Evolutionary conservation across 2,329 filamentous ascomycete species (phyloP).

Genomic region (Amauroascus verrucosus): DNA sequence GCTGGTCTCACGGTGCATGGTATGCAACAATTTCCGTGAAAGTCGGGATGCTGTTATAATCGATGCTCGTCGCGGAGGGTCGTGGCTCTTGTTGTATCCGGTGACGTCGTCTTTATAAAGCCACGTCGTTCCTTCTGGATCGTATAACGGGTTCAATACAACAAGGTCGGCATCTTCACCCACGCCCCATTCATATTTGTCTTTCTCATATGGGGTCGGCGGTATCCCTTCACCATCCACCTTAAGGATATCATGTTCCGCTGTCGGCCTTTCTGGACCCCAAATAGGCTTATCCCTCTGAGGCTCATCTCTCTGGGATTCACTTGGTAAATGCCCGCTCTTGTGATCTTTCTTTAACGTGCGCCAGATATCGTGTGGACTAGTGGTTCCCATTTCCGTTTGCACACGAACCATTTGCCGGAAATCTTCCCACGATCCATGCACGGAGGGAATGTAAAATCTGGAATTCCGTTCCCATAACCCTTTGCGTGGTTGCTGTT

Average conservation of each 20-base stretch:
- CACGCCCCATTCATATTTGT: constrained; percentile 77
- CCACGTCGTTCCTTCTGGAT: constrained; percentile 82
- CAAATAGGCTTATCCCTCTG: constrained; percentile 58
- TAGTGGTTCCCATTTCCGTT: constrained; percentile 57
- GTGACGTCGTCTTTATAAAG: constrained; percentile 71
- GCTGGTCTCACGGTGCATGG: constrained; percentile 85
- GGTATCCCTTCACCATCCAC: constrained; percentile 62
- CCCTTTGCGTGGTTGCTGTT: constrained; percentile 63
- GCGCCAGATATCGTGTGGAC: constrained; percentile 58
- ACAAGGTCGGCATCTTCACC: constrained; percentile 87
- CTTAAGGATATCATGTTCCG: constrained; percentile 61
- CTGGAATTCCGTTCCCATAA: constrained; percentile 71
- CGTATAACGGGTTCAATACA: constrained; percentile 82
- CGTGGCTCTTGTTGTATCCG: constrained; percentile 59
- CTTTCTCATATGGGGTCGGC: constrained; percentile 62
- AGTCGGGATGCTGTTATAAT: constrained; percentile 85
- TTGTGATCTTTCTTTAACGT: constrained; percentile 27
- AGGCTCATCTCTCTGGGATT: constrained; percentile 18
- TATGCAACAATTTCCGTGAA: constrained; percentile 64
- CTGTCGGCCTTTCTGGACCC: constrained; percentile 65
- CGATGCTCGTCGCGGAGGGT: constrained; percentile 63
- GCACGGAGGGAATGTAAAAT: constrained; percentile 66
- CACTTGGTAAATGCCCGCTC: constrained; percentile 3
- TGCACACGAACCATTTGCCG: constrained; percentile 66
- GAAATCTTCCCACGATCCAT: constrained; percentile 73